phyloP scores from a whole-genome alignment of 306 rosid species.

The Ormosia emarginata region DNA sequence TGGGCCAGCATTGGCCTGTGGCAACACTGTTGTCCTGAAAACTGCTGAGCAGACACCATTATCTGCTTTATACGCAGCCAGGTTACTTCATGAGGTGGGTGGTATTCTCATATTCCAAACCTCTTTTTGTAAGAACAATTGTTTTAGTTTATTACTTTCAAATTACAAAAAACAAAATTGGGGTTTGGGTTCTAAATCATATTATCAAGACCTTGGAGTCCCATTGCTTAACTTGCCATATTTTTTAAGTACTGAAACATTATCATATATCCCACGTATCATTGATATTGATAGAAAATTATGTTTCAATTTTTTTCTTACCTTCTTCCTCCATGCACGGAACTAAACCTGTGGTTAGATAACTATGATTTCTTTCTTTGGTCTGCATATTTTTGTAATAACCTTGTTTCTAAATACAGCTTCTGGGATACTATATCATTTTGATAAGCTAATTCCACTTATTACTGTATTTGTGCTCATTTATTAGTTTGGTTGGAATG shows the following conservation, averaged over 20 bases:
- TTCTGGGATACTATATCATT: not conserved
- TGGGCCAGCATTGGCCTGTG: slow-evolving; percentile 71
- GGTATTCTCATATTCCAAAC: not conserved
- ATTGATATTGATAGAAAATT: not conserved
- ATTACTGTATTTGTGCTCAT: not conserved
- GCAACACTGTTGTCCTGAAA: slow-evolving; percentile 70
- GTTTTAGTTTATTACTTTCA: not conserved
- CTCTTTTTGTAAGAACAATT: not conserved
- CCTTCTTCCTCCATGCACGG: not conserved
- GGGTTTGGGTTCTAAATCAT: not conserved
- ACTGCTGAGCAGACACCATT: slow-evolving; percentile 89
- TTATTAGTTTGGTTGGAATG: not conserved
- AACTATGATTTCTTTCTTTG: not conserved
- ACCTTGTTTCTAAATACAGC: too few species aligned
- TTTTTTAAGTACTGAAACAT: not conserved
- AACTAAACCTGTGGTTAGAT: not conserved
- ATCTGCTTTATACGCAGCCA: slow-evolving; percentile 59
- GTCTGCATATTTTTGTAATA: not conserved
- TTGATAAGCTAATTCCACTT: not conserved
- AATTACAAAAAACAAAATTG: not conserved
- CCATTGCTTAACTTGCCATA: not conserved
- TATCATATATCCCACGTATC: not conserved
- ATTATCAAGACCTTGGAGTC: not conserved
- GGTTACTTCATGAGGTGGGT: slow-evolving; percentile 63
- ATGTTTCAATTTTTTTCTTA: not conserved